A percentile compares a stretch with the other conserved stretches of the same genome.
Evolutionary conservation across 108 stramenopile genomes (phyloP).

Genomic region (Conticribra guillardii): DNA sequence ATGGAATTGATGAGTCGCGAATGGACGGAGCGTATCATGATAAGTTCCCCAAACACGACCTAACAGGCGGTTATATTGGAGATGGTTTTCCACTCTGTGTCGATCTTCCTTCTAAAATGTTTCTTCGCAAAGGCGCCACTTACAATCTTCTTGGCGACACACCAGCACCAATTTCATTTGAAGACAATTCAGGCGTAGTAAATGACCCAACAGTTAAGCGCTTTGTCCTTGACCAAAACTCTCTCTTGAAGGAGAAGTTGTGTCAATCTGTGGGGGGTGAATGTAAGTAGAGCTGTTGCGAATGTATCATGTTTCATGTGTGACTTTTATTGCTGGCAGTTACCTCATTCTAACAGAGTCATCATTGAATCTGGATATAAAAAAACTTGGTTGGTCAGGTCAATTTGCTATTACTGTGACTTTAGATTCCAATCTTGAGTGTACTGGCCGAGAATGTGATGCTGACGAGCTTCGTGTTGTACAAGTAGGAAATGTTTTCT

Average conservation of each 20-base stretch:
- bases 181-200: slow-evolving; percentile 27
- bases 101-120: slow-evolving; percentile 49
- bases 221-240: slow-evolving; percentile 23
- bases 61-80: slow-evolving; percentile 66
- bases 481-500: slow-evolving; percentile 55
- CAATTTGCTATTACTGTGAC: slow-evolving; percentile 38
- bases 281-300: slow-evolving; percentile 36
- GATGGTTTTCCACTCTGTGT: slow-evolving; percentile 59
- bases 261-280: slow-evolving; percentile 29
- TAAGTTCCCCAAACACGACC: slow-evolving; percentile 62
- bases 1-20: slow-evolving; percentile 23
- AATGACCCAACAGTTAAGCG: slow-evolving; percentile 37
- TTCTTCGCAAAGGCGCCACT: slow-evolving; percentile 55
- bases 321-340: no score
- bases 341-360: no score
- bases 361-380: no score
- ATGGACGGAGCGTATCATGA: slow-evolving; percentile 39
- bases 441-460: slow-evolving; percentile 57
- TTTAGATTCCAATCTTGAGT: slow-evolving; percentile 49
- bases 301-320: no score
- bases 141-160: slow-evolving; percentile 56
- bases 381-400: slow-evolving; percentile 33
- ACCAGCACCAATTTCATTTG: slow-evolving; percentile 39
- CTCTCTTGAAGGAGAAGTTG: slow-evolving; percentile 43
- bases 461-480: slow-evolving; percentile 63